Evolutionary conservation across 345 rosid genomes (phyloP), one percentile per base, ranked within the genome.

Genomic region (Sonneratia alba): DNA sequence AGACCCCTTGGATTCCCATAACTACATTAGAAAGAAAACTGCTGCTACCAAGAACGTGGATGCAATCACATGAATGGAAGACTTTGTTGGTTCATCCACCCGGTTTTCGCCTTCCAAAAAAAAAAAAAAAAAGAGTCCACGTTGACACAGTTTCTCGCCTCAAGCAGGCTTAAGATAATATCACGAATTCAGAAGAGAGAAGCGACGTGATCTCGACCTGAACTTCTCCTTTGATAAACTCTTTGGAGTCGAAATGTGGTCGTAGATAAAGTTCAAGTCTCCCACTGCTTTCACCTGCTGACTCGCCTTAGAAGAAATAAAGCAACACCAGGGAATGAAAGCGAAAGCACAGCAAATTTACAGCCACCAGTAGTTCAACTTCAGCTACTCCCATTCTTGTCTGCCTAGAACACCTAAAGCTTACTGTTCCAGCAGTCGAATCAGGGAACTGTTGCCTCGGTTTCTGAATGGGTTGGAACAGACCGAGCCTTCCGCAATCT

Each of bases 401-500:
- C 73, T 77, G 73, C 74, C 84, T 67, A 4, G 7, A 70, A 49
- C 72, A 63, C 79, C 78, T 70, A 76, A 71, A 76, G 69, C 63
- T 81, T 71, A 65, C 77, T 76, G 76, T 38, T 10, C 73, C 67
- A 66, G 68, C 21, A 34, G 72, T 59, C 74, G 79, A 48, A 71
- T 72, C 70, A 75, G 19, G 4, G 49, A 22, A 53, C 69, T 27
- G 69, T 48, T 1, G 74, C 38, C 7, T 75, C 74, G 10, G 77
- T 59, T 47, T 62, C 77, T 81, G 65, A 85, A 53, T 74, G 81
- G 74, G 19, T 74, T 38, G 71, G 70, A 36, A 70, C 75, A 14
- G 91, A 76, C 36, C 85, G 87, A 73, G 79, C 72, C 86, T 79
- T 91, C 83, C 80, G 86, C 80, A 76, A 73, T 72, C 76, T 83